Evolutionary conservation across 257 asterid species (phyloP), one percentile per base, ranked within the genome.

Genomic region (Solanum pimpinellifolium): DNA sequence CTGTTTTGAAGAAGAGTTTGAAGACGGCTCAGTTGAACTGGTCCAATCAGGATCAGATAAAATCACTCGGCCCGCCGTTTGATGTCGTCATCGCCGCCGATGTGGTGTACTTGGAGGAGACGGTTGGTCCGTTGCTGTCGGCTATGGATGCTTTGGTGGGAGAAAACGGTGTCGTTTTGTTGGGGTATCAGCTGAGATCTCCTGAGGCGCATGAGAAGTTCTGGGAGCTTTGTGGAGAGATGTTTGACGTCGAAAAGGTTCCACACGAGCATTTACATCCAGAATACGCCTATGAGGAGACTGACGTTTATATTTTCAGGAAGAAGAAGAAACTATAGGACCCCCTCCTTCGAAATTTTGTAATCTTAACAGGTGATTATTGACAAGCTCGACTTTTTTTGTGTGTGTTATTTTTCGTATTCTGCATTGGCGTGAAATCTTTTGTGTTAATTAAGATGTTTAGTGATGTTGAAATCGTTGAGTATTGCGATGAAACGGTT

Each of bases 251-350:
- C 37, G 89, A 94, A 89, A 95, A 92, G 92, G 90, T 95, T 39
- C 98, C 98, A 23, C 98, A 94, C 25, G 94, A 91, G 89, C 94
- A 97, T 91, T 92, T 97, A 95, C 99, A 95, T 86, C 93, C 93
- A 6, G 97, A 97, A 73, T 97, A 97, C 66, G 98, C 97, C 0
- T 95, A 93, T 75, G 99, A 94, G 90, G 98, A 94, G 88, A 85
- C 97, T 13, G 98, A 95, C 75, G 95, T 95, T 52, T 97, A 90
- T 89, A 89, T 95, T 85, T 91, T 97, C 74, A 31, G 77, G 76
- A 77, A 77, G 83, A 41, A 44, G 83, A 77, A 44, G 60, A 77
- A 77, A 44, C 23, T n/a, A 25, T 42, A 77, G 62, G 62, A 39
- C 12, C 0, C 12, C 1, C 35, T 23, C 2, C 31, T 12, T 75